phyloP scores from a whole-genome alignment of 108 stramenopile genomes.

The Pseudonitzschia multistriata region DNA sequence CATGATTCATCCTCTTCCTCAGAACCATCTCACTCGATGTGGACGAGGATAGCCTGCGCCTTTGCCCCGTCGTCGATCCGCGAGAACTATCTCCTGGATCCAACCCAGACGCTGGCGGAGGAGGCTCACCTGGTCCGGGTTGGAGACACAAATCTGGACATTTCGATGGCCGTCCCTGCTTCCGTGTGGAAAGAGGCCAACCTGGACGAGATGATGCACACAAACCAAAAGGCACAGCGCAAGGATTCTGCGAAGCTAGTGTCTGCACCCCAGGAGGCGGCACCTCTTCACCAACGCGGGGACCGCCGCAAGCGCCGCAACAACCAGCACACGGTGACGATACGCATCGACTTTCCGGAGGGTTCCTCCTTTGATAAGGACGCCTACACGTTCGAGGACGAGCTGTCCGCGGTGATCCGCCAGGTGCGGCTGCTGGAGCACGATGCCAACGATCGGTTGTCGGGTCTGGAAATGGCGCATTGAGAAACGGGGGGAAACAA shows the following conservation, averaged over 20 bases:
- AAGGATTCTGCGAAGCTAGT: not conserved
- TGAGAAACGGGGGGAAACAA: not conserved
- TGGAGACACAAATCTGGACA: not conserved
- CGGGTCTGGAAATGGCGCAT: not conserved
- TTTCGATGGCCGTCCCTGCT: not conserved
- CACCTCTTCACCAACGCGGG: not conserved
- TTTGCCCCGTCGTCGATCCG: not conserved
- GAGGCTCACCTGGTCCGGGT: not conserved
- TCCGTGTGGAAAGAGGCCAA: not conserved
- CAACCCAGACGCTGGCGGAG: not conserved
- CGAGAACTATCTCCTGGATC: not conserved
- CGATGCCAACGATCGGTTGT: not conserved
- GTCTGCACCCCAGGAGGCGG: not conserved
- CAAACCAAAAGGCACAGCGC: not conserved
- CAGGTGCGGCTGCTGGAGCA: conserved; percentile 1
- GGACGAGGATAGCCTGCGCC: conserved; percentile 2
- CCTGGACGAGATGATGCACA: not conserved
- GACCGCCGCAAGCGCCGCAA: not conserved
- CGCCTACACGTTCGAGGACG: conserved; percentile 1
- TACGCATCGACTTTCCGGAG: conserved; percentile 2
- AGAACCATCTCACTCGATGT: not conserved
- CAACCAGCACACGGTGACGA: not conserved
- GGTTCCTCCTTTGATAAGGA: not conserved
- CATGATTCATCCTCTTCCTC: too few relatives aligned
- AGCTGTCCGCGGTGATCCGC: conserved; percentile 2